Conservation (phyloP, 768 basidiomycete species). For the Naganishia onofrii region DNA sequence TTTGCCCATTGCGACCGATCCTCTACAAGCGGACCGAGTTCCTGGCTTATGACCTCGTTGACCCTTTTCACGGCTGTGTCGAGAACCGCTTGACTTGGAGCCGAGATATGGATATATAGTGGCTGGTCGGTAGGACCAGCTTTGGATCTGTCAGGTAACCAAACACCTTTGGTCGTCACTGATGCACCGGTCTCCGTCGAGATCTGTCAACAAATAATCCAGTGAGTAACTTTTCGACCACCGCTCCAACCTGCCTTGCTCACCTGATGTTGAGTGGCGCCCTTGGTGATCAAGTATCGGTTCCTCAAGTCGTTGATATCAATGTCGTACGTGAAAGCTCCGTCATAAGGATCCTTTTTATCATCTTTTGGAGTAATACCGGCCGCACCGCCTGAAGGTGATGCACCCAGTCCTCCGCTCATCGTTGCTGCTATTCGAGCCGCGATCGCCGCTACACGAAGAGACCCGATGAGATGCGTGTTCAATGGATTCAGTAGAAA, state of each 20-base stretch:
- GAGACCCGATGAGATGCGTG: not conserved
- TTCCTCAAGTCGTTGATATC: conserved; percentile 97
- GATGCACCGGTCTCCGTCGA: conserved; percentile 87
- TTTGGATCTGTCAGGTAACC: conserved; percentile 90
- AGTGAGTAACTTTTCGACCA: not conserved
- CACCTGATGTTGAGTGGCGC: conserved; percentile 86
- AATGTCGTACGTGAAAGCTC: conserved; percentile 81
- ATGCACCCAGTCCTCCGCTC: conserved; percentile 29
- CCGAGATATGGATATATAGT: conserved; percentile 88
- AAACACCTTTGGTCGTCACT: conserved; percentile 86
- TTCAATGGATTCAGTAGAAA: not conserved
- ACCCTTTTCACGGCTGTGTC: conserved; percentile 53
- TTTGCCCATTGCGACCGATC: conserved; percentile 50
- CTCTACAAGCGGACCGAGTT: conserved; percentile 54
- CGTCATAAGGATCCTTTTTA: conserved; percentile 68
- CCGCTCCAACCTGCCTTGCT: conserved; percentile 44
- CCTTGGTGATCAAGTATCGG: conserved; percentile 89
- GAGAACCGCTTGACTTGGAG: conserved; percentile 54
- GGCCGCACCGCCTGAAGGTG: conserved; percentile 45
- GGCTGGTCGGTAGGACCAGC: conserved; percentile 91
- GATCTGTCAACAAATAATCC: conserved; percentile 59
- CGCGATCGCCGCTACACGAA: conserved; percentile 67
- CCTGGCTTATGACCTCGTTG: conserved; percentile 53
- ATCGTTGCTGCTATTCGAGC: conserved; percentile 77
- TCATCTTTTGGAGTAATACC: conserved; percentile 53